These are phyloP conservation scores for Saccharomycopsis oosterbeekiorum DNA, from an alignment of 805 yeast species.

Conservation along the genomic window DNA sequence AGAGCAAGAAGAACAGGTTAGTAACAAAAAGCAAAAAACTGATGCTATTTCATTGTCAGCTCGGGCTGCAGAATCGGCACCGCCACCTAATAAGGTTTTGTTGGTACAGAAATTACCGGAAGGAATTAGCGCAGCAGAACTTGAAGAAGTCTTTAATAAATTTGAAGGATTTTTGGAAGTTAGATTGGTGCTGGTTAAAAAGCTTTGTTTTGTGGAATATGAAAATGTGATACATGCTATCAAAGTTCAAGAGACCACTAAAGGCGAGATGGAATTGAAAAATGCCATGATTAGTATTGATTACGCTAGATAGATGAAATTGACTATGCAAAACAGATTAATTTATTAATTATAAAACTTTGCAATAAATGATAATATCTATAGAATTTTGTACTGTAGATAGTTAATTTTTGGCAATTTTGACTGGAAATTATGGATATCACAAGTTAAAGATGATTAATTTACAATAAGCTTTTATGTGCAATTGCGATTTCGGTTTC, in stretches of 20 bases:
- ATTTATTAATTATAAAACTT: not conserved
- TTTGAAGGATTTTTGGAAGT: slow-evolving; percentile 56
- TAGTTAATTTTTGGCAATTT: no score
- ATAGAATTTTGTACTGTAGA: no score
- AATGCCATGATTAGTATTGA: slow-evolving; percentile 21
- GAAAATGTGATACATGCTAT: slow-evolving; percentile 44
- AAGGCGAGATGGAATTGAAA: slow-evolving; percentile 19
- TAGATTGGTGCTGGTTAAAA: slow-evolving; percentile 55
- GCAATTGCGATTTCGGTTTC: not conserved
- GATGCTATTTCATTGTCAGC: slow-evolving; percentile 20
- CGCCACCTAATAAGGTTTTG: slow-evolving; percentile 56
- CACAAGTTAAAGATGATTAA: not conserved
- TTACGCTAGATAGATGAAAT: slow-evolving; percentile 22
- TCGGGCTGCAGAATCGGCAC: slow-evolving; percentile 14
- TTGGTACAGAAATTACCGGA: slow-evolving; percentile 57
- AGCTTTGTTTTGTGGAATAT: slow-evolving; percentile 77
- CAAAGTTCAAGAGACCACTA: slow-evolving; percentile 26
- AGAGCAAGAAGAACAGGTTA: not conserved
- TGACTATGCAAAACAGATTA: not conserved
- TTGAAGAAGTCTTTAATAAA: slow-evolving; percentile 37
- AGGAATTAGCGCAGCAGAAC: slow-evolving; percentile 29
- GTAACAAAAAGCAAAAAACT: slow-evolving; percentile 11
- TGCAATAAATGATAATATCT: no score
- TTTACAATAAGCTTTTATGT: not conserved
- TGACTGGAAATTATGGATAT: no score